Conservation (phyloP, 192 early-diverging fungal species). For the Mortierella antarctica region DNA sequence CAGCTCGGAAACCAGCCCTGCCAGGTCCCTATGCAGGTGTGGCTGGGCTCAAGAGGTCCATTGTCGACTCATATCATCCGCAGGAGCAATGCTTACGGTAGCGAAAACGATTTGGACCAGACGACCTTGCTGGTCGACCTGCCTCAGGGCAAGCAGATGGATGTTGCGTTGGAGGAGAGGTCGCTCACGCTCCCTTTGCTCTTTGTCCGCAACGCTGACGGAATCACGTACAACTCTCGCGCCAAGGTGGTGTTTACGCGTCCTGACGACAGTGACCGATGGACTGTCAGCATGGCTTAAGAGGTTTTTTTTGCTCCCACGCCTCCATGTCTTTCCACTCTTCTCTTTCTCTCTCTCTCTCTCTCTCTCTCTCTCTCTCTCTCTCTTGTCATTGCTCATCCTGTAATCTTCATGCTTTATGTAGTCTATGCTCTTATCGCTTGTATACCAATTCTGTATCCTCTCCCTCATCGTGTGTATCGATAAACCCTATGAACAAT, state of each 20-base stretch:
- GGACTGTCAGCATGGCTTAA: slow-evolving; percentile 42
- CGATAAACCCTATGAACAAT: too few species aligned
- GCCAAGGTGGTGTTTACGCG: slow-evolving; percentile 41
- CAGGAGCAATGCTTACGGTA: background rate
- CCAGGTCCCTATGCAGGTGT: slow-evolving; percentile 53
- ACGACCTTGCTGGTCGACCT: slow-evolving; percentile 42
- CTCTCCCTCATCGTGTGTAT: too few species aligned
- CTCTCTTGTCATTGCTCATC: background rate
- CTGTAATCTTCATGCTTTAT: background rate
- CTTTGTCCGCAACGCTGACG: slow-evolving; percentile 39
- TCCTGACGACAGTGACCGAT: slow-evolving; percentile 34
- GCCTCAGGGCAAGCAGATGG: slow-evolving; percentile 27
- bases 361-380: background rate
- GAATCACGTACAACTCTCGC: slow-evolving; percentile 49
- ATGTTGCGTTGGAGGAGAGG: slow-evolving; percentile 16
- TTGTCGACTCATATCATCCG: slow-evolving; percentile 48
- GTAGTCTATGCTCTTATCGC: background rate
- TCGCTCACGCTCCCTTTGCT: slow-evolving; percentile 27
- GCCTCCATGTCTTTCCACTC: background rate
- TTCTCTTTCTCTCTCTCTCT: slow-evolving; percentile 3
- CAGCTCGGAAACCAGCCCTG: slow-evolving; percentile 25
- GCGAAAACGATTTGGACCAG: slow-evolving; percentile 5
- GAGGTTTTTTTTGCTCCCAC: background rate
- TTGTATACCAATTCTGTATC: background rate
- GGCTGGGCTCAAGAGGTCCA: slow-evolving; percentile 62